phyloP scores from a whole-genome alignment of 2,329 filamentous ascomycete genomes.

The Keithomyces neogunnii region DNA sequence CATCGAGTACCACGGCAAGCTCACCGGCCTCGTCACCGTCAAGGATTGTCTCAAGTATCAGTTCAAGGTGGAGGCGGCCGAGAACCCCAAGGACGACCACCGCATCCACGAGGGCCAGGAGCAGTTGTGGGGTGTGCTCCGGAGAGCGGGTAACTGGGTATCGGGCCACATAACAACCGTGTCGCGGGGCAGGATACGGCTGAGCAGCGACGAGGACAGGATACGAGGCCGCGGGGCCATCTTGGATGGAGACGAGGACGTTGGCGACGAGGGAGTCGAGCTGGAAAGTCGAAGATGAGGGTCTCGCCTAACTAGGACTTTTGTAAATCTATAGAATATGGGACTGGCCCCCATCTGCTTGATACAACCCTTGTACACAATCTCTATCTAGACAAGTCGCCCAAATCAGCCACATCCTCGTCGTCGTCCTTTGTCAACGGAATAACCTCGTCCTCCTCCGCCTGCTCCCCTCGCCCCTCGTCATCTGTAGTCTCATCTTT shows the following conservation, averaged over 20 bases:
- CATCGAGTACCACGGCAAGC: slow-evolving; percentile 77
- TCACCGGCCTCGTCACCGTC: slow-evolving; percentile 82
- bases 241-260: slow-evolving; percentile 34
- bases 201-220: slow-evolving; percentile 32
- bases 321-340: neutral
- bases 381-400: slow-evolving; percentile 15
- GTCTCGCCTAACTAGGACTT: too few species aligned
- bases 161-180: slow-evolving; percentile 43
- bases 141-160: slow-evolving; percentile 47
- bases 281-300: slow-evolving; percentile 27
- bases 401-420: slow-evolving; percentile 26
- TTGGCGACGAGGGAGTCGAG: slow-evolving; percentile 33
- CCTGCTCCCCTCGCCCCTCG: slow-evolving; percentile 4
- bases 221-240: slow-evolving; percentile 33
- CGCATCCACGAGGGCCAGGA: slow-evolving; percentile 52
- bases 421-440: slow-evolving; percentile 16
- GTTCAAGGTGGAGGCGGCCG: slow-evolving; percentile 86
- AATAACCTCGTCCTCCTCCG: slow-evolving; percentile 19
- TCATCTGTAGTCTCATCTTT: slow-evolving; percentile 45
- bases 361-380: too few species aligned
- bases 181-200: slow-evolving; percentile 48
- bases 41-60: slow-evolving; percentile 98
- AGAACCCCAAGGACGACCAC: slow-evolving; percentile 58
- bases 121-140: slow-evolving; percentile 53
- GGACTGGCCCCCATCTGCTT: too few species aligned